A percentile compares a stretch with the other conserved stretches of the same genome.
Conservation (phyloP, 306 rosid species). For the Sphenostylis stenocarpa region DNA sequence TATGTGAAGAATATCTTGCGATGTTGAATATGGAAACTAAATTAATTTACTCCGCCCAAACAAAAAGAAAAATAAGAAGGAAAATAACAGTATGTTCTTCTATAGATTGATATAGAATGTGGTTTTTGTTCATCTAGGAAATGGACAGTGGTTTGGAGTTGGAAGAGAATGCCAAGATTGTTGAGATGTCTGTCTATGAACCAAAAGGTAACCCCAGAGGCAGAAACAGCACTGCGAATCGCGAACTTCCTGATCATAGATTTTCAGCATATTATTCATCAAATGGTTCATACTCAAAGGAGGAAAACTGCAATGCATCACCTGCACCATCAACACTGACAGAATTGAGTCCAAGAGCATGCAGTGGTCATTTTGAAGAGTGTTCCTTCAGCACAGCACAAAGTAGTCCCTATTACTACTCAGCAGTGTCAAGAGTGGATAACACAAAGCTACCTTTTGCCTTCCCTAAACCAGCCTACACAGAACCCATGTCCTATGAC, state of each 20-base stretch:
- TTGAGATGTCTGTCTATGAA: conserved; percentile 80
- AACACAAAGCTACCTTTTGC: conserved; percentile 53
- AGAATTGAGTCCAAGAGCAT: conserved; percentile 69
- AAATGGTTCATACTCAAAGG: conserved; percentile 44
- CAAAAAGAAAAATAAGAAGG: neutral
- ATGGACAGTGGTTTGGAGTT: conserved; percentile 57
- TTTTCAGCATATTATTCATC: conserved; percentile 42
- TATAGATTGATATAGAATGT: conserved; percentile 5
- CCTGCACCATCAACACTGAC: conserved; percentile 67
- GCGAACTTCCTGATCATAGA: conserved; percentile 36
- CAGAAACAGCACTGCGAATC: conserved; percentile 52
- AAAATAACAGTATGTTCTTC: neutral
- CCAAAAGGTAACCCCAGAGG: conserved; percentile 42
- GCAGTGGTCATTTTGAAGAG: conserved; percentile 71
- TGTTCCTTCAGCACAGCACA: conserved; percentile 61
- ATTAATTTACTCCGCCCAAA: neutral
- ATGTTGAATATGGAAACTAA: neutral
- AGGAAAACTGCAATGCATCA: conserved; percentile 54
- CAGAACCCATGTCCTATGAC: conserved; percentile 59
- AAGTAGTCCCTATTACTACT: conserved; percentile 68
- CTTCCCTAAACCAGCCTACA: conserved; percentile 56
- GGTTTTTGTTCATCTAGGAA: conserved; percentile 47
- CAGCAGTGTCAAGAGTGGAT: conserved; percentile 55
- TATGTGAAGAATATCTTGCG: neutral
- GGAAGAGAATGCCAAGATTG: conserved; percentile 86